phyloP scores from a whole-genome alignment of 345 rosid species.

The Diplotaxis tenuifolia region DNA sequence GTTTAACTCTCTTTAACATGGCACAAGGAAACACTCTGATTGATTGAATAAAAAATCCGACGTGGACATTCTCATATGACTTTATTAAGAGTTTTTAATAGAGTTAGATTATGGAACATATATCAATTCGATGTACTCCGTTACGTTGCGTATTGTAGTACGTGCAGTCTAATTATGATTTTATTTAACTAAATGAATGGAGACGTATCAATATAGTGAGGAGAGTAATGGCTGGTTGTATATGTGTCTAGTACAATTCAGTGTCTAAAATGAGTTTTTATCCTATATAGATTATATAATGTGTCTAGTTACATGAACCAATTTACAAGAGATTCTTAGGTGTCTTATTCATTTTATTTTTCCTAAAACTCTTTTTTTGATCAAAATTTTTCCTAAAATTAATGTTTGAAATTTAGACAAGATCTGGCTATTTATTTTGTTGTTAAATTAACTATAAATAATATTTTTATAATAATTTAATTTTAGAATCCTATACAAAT shows the following conservation, averaged over 20 bases:
- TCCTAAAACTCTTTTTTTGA: neutral
- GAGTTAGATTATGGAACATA: neutral
- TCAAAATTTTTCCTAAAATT: neutral
- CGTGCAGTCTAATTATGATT: slow-evolving; percentile 10
- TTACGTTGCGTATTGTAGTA: neutral
- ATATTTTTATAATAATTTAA: too few species aligned
- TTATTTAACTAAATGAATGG: slow-evolving; percentile 1
- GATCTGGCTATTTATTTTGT: slow-evolving; percentile 6
- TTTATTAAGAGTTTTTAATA: too few species aligned
- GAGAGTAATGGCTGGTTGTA: neutral
- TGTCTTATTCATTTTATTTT: neutral
- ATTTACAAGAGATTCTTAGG: slow-evolving; percentile 17
- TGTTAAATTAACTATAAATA: neutral
- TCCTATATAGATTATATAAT: neutral
- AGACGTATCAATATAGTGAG: neutral
- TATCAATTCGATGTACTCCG: neutral
- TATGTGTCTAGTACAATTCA: neutral
- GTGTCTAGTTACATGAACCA: slow-evolving; percentile 1
- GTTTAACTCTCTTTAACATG: too few species aligned
- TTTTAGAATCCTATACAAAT: too few species aligned
- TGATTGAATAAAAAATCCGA: too few species aligned
- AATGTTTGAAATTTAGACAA: slow-evolving; percentile 7
- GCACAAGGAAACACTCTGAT: too few species aligned
- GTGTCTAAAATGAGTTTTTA: neutral
- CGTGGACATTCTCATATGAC: too few species aligned